These are phyloP conservation scores for Pleurotus cornucopiae DNA, from an alignment of 768 basidiomycete species.

Conservation along the genomic window DNA sequence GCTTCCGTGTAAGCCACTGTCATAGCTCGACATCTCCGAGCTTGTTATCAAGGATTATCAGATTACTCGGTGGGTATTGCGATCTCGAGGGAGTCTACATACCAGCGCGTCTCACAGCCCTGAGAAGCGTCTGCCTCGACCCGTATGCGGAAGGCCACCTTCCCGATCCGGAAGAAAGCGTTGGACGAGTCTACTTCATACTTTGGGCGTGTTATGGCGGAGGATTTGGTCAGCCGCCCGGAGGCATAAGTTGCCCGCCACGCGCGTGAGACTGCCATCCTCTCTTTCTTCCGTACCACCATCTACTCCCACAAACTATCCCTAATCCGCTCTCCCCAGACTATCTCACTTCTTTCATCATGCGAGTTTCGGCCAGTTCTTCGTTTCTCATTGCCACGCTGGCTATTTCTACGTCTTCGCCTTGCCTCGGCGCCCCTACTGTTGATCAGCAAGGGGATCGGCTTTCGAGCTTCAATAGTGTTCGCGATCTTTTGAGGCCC, in stretches of 20 bases:
- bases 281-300: constrained; percentile 2
- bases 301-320: constrained; percentile 3
- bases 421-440: constrained; percentile 40
- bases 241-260: not conserved
- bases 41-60: too few species aligned
- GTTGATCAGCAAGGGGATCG: constrained; percentile 22
- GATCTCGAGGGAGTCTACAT: too few species aligned
- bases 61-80: too few species aligned
- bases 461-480: not conserved
- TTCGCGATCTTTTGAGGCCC: not conserved
- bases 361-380: constrained; percentile 45
- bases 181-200: not conserved
- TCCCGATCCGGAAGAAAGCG: not conserved
- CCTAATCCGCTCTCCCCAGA: not conserved
- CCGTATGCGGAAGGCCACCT: not conserved
- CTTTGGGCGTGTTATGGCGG: constrained; percentile 6
- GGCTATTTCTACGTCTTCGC: constrained; percentile 47
- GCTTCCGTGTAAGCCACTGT: too few species aligned
- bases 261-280: not conserved
- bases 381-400: constrained; percentile 44
- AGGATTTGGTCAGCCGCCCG: too few species aligned
- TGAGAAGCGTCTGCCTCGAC: too few species aligned
- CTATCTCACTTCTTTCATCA: constrained; percentile 19
- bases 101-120: not conserved
- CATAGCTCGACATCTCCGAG: too few species aligned